Base-by-base conservation (phyloP, 2,329 filamentous ascomycete genomes). In the Ascochyta pisi region DNA sequence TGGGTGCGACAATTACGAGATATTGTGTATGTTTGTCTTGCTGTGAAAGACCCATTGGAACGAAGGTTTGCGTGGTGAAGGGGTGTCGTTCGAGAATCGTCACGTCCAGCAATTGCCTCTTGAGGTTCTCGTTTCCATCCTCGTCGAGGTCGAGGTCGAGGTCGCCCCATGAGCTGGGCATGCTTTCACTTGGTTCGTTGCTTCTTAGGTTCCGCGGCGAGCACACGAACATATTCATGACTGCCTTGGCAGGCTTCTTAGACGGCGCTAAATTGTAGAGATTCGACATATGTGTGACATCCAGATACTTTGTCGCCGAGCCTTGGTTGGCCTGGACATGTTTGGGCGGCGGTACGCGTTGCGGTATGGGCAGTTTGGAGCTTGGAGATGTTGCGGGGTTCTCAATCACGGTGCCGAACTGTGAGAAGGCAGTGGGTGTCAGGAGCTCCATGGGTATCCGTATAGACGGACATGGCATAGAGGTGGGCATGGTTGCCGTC, bases 31-130 rank as follows among this genome's bases (percentile, higher is more conserved):
- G 67, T 50, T 63, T 64, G 49, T 82, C 77, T n/a, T 78, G 77
- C 10, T 77, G 66, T 1, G 77, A 79, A 26, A 87, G 67, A 33
- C 85, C 84, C 46, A 97, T 79, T 0, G 95, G 95, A 39, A 91
- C 84, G 76, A 99, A 98, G 0, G 92, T 96, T 79, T 99, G 95
- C 1, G 91, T 91, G 1, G 95, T 98, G 77, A 88, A 98, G 0
- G 95, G 94, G 76, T 99, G 95, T 35, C 95, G 84, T 76, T 99
- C 95, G 27, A 98, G 84, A 54, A 96, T 85, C 19, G 78, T 77
- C 50, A 97, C 83, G 41, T 84, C 80, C 71, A 96, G 90, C 4
- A 83, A 58, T 37, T 71, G 62, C 40, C 65, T 62, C 22, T 69
- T 55, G 8, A 38, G 48, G 35, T 68, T 53, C 4, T 50, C 66